A percentile compares a stretch with the other conserved stretches of the same genome.
Evolutionary conservation across 2,329 filamentous ascomycete species (phyloP).

Genomic region (Aspergillus neotritici): DNA sequence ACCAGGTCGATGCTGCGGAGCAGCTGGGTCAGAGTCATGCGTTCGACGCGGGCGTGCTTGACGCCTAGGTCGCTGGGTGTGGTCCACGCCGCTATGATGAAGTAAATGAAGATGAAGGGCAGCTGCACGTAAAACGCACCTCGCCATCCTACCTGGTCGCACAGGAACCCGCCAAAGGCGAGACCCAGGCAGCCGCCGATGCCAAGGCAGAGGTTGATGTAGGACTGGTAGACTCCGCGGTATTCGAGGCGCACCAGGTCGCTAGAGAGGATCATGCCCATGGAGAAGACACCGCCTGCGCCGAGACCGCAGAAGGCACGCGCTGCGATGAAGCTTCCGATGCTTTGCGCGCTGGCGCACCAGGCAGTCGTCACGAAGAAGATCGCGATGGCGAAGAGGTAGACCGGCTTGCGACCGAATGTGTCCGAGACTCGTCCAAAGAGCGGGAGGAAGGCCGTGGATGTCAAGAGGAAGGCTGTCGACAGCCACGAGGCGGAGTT

Average conservation of each 20-base stretch:
- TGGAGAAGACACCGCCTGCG: constrained; percentile 65
- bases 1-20: constrained; percentile 47
- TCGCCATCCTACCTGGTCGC: constrained; percentile 38
- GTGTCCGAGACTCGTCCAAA: constrained; percentile 70
- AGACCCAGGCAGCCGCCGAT: constrained; percentile 35
- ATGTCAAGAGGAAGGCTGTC: constrained; percentile 71
- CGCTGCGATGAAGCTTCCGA: constrained; percentile 65
- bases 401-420: constrained; percentile 63
- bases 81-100: constrained; percentile 41
- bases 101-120: constrained; percentile 42
- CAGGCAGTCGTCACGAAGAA: constrained; percentile 63
- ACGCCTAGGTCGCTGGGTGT: constrained; percentile 44
- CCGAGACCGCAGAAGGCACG: constrained; percentile 67
- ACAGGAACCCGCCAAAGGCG: constrained; percentile 36
- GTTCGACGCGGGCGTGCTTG: constrained; percentile 38
- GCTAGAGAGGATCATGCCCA: constrained; percentile 56
- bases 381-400: constrained; percentile 56
- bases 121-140: constrained; percentile 47
- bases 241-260: constrained; percentile 70
- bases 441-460: constrained; percentile 68
- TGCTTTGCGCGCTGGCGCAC: constrained; percentile 64
- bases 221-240: constrained; percentile 40
- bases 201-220: constrained; percentile 36
- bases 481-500: constrained; percentile 79
- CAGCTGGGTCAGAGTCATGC: constrained; percentile 37